Base-by-base conservation (phyloP, 2,329 filamentous ascomycete species). In the Teratosphaeria epicoccoides region DNA sequence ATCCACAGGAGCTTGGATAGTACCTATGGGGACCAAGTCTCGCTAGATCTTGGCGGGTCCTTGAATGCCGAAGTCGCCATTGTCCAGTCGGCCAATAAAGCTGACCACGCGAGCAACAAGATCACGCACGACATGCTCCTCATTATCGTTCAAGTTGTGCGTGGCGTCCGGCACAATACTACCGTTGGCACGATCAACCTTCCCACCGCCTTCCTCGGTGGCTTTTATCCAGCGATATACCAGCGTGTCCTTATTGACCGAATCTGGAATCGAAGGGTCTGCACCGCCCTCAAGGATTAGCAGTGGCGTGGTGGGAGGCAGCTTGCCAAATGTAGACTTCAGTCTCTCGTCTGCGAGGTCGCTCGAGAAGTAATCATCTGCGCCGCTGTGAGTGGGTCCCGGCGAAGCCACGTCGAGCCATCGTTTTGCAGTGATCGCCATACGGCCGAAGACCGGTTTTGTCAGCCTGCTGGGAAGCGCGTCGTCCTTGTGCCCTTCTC, bases 301-400 rank as follows among this genome's bases (percentile, higher is more conserved):
- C 0, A 88, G 67, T 1, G 81, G 79, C n/a, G 68, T 70, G 11
- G 51, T 60, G 6, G 56, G 52, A 49, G 78, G 70, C 51, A 88
- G 71, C 47, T 70, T 71, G 3, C 82, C 78, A 77, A 91, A 95
- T n/a, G 83, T 84, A 12, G 66, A 66, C 23, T 68, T 63, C 6
- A 89, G 71, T 17, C 75, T 72, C 26, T 78, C 73, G 43, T 80
- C 76, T 0, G 72, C 67, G n/a, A 93, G 70, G 63, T 93, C 86
- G 2, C 81, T 83, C n/a, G 85, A 90, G 70, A 95, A 95, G 63
- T 86, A 88, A 65, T 95, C 90, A 65, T 96, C 90, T 53, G 87
- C 84, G 9, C 84, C 85, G 4, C 81, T 74, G 48, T 73, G 68
- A 46, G 73, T 71, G 0, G 79, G 79, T 17, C 71, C 72, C 0